phyloP scores from a whole-genome alignment of 495 filamentous ascomycete species.

The Bathelium albidoporum region DNA sequence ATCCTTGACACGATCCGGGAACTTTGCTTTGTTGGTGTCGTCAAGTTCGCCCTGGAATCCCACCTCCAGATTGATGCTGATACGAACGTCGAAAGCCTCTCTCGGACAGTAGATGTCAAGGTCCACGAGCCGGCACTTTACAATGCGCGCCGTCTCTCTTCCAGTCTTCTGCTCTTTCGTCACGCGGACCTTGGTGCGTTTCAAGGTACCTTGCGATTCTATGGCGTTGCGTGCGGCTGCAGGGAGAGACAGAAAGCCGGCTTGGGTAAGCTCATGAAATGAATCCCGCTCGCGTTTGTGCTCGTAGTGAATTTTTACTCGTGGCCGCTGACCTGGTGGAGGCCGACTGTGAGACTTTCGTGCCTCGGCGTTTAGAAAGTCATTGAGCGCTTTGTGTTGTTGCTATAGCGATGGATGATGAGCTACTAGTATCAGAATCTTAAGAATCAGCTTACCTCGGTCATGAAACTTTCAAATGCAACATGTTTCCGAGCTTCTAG shows the following conservation, averaged over 20 bases:
- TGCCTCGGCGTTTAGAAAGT: conserved; percentile 66
- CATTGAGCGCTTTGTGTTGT: conserved; percentile 70
- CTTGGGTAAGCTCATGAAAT: conserved; percentile 65
- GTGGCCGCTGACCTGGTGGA: conserved; percentile 19
- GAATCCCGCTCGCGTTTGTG: conserved; percentile 73
- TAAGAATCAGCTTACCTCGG: conserved; percentile 47
- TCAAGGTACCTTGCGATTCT: conserved; percentile 35
- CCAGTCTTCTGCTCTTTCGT: conserved; percentile 68
- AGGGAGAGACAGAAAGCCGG: conserved; percentile 42
- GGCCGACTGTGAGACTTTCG: conserved; percentile 29
- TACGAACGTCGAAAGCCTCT: conserved; percentile 67
- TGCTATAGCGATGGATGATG: conserved; percentile 33
- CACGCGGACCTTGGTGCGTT: conserved; percentile 56
- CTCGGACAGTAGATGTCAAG: conserved; percentile 66
- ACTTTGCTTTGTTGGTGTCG: conserved; percentile 13
- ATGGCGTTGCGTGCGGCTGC: conserved; percentile 16
- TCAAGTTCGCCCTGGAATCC: conserved; percentile 38
- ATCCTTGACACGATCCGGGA: conserved; percentile 68
- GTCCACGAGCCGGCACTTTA: conserved; percentile 81
- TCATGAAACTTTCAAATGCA: conserved; percentile 76
- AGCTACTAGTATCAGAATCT: not conserved
- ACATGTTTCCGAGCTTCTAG: conserved; percentile 38
- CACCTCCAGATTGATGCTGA: conserved; percentile 88
- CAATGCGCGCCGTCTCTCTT: conserved; percentile 66
- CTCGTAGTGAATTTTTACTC: conserved; percentile 66